Percentiles rank a stretch among this genome's conserved stretches.
These are phyloP conservation scores for Pinus tabuliformis DNA, from an alignment of 75 land plant species.

Conservation along the genomic window DNA sequence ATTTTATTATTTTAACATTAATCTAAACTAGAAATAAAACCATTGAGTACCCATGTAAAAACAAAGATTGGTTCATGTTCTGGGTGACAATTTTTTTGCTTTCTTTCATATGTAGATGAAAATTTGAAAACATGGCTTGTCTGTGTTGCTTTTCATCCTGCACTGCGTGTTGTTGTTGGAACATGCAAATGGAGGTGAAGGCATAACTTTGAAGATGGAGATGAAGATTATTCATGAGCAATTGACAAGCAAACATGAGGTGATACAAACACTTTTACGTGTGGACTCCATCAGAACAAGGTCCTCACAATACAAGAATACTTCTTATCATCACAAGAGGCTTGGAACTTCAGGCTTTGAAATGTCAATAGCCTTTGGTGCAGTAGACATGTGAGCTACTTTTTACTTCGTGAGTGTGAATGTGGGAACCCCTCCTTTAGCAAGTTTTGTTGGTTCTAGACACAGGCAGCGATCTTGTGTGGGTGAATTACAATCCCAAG, in stretches of 20 bases:
- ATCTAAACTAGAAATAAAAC: no score
- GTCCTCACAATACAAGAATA: neutral
- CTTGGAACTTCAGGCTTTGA: slow-evolving; percentile 1
- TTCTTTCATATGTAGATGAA: no score
- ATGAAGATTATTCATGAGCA: slow-evolving; percentile 1
- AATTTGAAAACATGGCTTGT: no score
- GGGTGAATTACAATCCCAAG: slow-evolving; percentile 43
- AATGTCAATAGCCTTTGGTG: slow-evolving; percentile 33
- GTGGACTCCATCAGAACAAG: neutral
- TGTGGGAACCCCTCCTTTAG: slow-evolving; percentile 65
- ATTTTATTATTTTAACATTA: no score
- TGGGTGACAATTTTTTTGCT: no score
- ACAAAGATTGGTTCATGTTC: no score
- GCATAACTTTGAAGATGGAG: neutral
- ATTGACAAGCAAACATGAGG: neutral
- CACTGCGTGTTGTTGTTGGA: no score
- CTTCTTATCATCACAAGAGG: neutral
- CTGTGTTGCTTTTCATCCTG: no score
- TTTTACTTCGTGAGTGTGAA: slow-evolving; percentile 49
- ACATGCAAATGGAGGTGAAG: no score
- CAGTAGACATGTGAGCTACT: slow-evolving; percentile 25
- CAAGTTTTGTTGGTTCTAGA: slow-evolving; percentile 41
- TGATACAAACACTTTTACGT: neutral
- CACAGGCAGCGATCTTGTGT: slow-evolving; percentile 75
- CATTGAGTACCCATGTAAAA: no score